Evolutionary conservation across 2,329 filamentous ascomycete species (phyloP), one percentile per base, ranked within the genome.

Genomic region (Trichoderma harzianum): DNA sequence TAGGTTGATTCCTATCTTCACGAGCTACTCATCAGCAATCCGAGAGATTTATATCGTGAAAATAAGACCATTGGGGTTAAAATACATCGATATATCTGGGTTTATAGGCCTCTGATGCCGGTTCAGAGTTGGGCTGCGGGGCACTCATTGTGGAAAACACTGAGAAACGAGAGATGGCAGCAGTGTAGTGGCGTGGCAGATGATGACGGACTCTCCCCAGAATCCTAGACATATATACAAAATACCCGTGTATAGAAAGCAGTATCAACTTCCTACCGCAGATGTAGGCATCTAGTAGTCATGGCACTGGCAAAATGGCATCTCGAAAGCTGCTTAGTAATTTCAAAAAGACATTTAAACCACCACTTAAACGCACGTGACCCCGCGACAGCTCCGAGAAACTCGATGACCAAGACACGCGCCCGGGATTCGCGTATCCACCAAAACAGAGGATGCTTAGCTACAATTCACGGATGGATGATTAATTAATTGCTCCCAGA

Each of bases 1-100:
- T 70, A 99, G 88, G 81, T 99, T 99, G 86, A 99, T 98, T 72
- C 95, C 96, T 78, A 99, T 91, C 89, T 91, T 78, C 74, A 76
- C 8, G 3, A 18, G 4, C 43, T 51, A 63, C n/a, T 18, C 8
- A 71, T 68, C 43, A 73, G 62, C 11, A 36, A 43, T 14, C 10
- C 24, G 1, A 10, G 21, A 43, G 11, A 11, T 0, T 28, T 6
- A 4, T 55, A n/a, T 51, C n/a, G 43, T 16, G 34, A 24, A 16
- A 5, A 18, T 0, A 16, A 21, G 32, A 5, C n/a, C 26, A 26
- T 28, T 1, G 24, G 34, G 36, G 28, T 39, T 47, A 16, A 73
- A 86, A 77, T 83, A 91, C 89, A 87, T 91, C 89, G 73, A 90
- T 86, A 76, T 90, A 91, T 77, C 88, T 84, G 12, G 88, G 87